These are phyloP conservation scores for Capsicum chinense DNA, from an alignment of 257 asterid species.

Conservation along the genomic window DNA sequence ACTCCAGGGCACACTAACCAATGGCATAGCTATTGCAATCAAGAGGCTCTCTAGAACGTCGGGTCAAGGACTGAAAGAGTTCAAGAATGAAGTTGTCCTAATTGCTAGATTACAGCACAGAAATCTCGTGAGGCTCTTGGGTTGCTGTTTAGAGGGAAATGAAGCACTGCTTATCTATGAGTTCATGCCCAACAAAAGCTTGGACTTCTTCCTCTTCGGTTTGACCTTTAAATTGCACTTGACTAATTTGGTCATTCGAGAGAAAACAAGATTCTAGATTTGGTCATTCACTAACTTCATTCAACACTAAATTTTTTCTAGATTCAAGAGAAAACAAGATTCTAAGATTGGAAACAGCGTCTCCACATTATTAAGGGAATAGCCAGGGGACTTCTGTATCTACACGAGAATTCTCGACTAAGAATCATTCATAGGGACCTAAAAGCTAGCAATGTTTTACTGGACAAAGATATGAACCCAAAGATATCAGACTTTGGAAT, in stretches of 20 bases:
- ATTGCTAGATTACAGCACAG: background rate
- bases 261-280: too few relatives aligned
- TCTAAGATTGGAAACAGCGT: constrained; percentile 19
- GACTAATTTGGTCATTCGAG: background rate
- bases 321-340: constrained; percentile 23
- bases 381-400: constrained; percentile 14
- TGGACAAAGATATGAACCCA: constrained; percentile 19
- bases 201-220: too few relatives aligned
- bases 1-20: constrained; percentile 7
- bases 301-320: background rate
- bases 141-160: too few relatives aligned
- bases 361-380: constrained; percentile 27
- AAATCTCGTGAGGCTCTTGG: too few relatives aligned
- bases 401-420: constrained; percentile 8
- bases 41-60: constrained; percentile 24
- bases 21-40: constrained; percentile 20
- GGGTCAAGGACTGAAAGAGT: constrained; percentile 23
- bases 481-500: constrained; percentile 32
- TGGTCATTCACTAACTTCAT: background rate
- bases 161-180: too few relatives aligned
- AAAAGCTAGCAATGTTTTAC: constrained; percentile 27
- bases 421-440: constrained; percentile 27
- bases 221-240: background rate
- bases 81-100: constrained; percentile 28
- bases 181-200: too few relatives aligned